A percentile compares a stretch with the other conserved stretches of the same genome.
phyloP scores from a whole-genome alignment of 108 stramenopile genomes.

The Epithemia pelagica region DNA sequence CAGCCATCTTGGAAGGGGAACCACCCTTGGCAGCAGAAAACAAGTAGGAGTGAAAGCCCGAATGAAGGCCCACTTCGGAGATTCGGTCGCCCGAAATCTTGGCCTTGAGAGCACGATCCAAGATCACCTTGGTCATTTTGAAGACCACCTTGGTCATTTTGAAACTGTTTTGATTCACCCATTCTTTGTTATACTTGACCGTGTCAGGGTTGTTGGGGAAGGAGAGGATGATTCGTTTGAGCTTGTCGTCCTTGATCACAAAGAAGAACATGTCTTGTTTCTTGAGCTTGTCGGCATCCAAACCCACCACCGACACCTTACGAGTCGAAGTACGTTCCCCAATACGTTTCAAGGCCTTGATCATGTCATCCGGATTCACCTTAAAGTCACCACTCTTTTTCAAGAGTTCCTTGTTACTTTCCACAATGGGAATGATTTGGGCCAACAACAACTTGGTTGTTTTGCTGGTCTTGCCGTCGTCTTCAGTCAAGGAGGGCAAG shows the following conservation, averaged over 20 bases:
- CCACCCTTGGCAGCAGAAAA: neutral
- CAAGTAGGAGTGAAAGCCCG: neutral
- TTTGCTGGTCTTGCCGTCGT: neutral
- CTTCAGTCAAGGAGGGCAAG: neutral
- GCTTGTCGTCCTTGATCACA: neutral
- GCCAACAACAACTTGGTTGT: neutral
- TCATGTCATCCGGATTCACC: neutral
- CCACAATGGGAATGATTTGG: neutral
- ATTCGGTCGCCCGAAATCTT: neutral
- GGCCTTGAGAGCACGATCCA: neutral
- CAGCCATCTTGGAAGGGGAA: neutral
- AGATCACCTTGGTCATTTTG: neutral
- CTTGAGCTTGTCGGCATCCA: neutral
- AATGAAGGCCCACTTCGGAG: neutral
- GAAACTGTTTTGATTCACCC: neutral
- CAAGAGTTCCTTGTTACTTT: neutral
- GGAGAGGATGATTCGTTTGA: neutral
- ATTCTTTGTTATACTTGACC: neutral
- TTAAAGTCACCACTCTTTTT: neutral
- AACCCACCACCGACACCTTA: neutral
- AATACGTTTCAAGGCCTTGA: neutral
- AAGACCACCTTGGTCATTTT: neutral
- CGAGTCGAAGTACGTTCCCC: neutral
- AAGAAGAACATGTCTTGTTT: neutral
- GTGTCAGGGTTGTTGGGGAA: conserved; percentile 10